These are phyloP conservation scores for Candida vaughaniae DNA, from an alignment of 805 yeast genomes.

Conservation along the genomic window DNA sequence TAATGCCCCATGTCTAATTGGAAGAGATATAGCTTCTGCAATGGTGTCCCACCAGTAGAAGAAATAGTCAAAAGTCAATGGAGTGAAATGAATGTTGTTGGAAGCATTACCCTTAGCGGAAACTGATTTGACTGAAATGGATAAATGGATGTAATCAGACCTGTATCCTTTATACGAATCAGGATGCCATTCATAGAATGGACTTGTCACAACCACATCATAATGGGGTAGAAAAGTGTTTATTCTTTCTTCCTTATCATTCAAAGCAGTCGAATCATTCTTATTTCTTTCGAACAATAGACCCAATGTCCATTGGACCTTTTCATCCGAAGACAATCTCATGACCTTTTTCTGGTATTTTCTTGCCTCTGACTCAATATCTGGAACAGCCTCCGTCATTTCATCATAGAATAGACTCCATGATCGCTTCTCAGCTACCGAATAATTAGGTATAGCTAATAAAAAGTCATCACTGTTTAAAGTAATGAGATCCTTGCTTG, in stretches of 20 bases:
- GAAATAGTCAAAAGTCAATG: constrained; percentile 37
- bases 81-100: constrained; percentile 39
- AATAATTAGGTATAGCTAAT: constrained; percentile 55
- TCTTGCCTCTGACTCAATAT: constrained; percentile 26
- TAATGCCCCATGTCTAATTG: constrained; percentile 35
- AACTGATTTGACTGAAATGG: constrained; percentile 37
- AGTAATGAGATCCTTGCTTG: constrained; percentile 49
- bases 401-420: constrained; percentile 39
- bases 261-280: constrained; percentile 22
- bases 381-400: constrained; percentile 16
- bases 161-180: constrained; percentile 83
- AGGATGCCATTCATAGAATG: constrained; percentile 52
- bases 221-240: constrained; percentile 59
- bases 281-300: constrained; percentile 66
- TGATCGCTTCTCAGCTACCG: constrained; percentile 29
- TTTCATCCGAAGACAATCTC: constrained; percentile 57
- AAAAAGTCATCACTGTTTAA: constrained; percentile 57
- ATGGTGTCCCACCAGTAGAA: constrained; percentile 44
- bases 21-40: constrained; percentile 30
- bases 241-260: constrained; percentile 44
- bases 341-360: constrained; percentile 45
- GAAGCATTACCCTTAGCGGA: constrained; percentile 28
- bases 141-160: constrained; percentile 72
- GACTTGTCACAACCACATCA: constrained; percentile 59
- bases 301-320: constrained; percentile 78